Conservation (phyloP, 805 yeast genomes). For the Yarrowia sp. region DNA sequence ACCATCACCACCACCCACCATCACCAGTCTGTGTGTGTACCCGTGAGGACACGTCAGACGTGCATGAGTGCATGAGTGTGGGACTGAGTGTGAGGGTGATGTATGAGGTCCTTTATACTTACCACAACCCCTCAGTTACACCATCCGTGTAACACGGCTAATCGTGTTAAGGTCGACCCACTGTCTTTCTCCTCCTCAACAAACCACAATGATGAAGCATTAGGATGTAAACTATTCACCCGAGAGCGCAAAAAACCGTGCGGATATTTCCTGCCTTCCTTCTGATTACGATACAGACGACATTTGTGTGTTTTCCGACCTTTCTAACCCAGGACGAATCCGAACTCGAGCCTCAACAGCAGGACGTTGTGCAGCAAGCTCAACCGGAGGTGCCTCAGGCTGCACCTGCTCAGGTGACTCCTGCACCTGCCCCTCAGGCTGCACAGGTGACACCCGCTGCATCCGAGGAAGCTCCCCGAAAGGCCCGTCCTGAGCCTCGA, state of each 20-base stretch:
- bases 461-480: not conserved
- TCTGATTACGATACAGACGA: slow-evolving; percentile 40
- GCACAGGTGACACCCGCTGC: not conserved
- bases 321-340: slow-evolving; percentile 14
- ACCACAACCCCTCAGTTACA: too few relatives aligned
- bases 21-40: too few relatives aligned
- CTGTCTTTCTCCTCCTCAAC: too few relatives aligned
- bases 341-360: slow-evolving; percentile 10
- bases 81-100: too few relatives aligned
- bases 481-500: slow-evolving; percentile 9
- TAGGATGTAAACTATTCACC: slow-evolving; percentile 37
- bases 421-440: not conserved
- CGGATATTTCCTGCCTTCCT: slow-evolving; percentile 47
- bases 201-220: slow-evolving; percentile 37
- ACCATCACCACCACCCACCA: not conserved
- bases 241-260: slow-evolving; percentile 40
- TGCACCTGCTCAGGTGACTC: slow-evolving; percentile 17
- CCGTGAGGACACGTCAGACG: too few relatives aligned
- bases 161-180: too few relatives aligned
- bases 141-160: too few relatives aligned
- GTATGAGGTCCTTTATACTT: too few relatives aligned
- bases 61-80: too few relatives aligned
- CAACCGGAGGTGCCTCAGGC: slow-evolving; percentile 7
- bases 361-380: not conserved
- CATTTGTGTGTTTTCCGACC: not conserved